Evolutionary conservation across 73 alveolate genomes (phyloP), one percentile per base, ranked within the genome.

Genomic region (Paramecium octaurelia): DNA sequence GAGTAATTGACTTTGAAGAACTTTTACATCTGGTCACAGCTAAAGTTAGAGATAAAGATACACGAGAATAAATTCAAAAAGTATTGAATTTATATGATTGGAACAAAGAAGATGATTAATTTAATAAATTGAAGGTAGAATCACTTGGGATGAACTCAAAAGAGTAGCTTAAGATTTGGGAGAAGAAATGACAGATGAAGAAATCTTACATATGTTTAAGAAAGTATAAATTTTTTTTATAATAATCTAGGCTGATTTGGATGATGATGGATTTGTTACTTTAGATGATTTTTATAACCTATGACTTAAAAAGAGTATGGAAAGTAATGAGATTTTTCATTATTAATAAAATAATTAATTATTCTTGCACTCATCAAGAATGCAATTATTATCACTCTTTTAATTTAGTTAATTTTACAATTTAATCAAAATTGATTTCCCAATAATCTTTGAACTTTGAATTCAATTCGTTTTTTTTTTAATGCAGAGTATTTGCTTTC

Each of bases 111-210:
- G 88, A 77, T 50, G 46, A 35, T n/a, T n/a, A 24, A 71, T 60
- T 57, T 48, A 20, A 38, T 87, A 68, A 95, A 85, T 90, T 93
- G 64, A 92, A 83, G 99, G 98, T 36, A 57, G 91, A 24, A 97
- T 97, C 70, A 93, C 97, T 31, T 95, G 97, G 86, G 95, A 96
- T 23, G 97, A 96, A 29, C 95, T 97, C 20, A 94, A 92, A 92
- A 92, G 96, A 85, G 97, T 97, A 6, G 98, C 99, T 2, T 93
- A 95, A 91, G 99, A 97, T 48, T 92, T 97, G 24, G 99, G 99
- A 40, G 99, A 96, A 86, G 98, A 95, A 94, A 97, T 97, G 99
- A 95, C 98, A 18, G 99, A 95, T 85, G 99, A 97, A 91, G 99
- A 97, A 92, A 86, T 97, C 44, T 84, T 92, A 50, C 98, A 95